A percentile compares a stretch with the other conserved stretches of the same genome.
These are phyloP conservation scores for Umbellularia californica DNA, from an alignment of 164 flowering plant genomes.

Conservation along the genomic window DNA sequence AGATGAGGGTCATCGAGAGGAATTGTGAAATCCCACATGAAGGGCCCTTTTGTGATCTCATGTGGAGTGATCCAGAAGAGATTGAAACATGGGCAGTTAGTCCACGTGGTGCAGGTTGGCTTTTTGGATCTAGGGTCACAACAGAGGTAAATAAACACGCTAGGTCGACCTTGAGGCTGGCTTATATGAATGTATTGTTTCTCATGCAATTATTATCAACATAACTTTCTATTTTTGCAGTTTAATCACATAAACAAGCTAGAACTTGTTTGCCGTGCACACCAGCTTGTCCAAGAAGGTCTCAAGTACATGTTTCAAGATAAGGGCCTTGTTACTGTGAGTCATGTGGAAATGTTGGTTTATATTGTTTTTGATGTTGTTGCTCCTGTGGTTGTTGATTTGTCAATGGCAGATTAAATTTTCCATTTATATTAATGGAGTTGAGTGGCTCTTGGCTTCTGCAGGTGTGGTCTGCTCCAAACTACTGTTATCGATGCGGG, in stretches of 20 bases:
- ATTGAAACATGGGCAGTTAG: slow-evolving; percentile 99
- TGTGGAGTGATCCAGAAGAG: slow-evolving; percentile 99
- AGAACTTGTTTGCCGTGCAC: slow-evolving; percentile 96
- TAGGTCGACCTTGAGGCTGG: neutral
- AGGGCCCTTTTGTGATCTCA: slow-evolving; percentile 99
- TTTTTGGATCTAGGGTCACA: slow-evolving; percentile 97
- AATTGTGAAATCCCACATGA: slow-evolving; percentile 99
- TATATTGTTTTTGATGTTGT: too few species aligned
- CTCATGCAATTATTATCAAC: neutral
- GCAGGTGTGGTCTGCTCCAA: slow-evolving; percentile 98
- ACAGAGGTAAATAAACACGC: slow-evolving; percentile 57
- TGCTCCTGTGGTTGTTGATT: neutral
- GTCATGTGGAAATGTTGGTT: slow-evolving; percentile 12
- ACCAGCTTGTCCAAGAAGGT: slow-evolving; percentile 99
- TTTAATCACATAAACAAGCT: slow-evolving; percentile 96
- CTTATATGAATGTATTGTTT: neutral
- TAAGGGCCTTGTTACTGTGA: slow-evolving; percentile 97
- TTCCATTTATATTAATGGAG: neutral
- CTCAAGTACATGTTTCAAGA: slow-evolving; percentile 99
- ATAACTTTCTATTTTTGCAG: slow-evolving; percentile 34
- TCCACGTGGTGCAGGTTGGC: slow-evolving; percentile 99
- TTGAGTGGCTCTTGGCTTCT: slow-evolving; percentile 15
- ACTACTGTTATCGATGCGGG: slow-evolving; percentile 98
- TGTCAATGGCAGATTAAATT: neutral
- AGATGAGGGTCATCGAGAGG: slow-evolving; percentile 90